Base-by-base conservation (phyloP, 1,284 basidiomycete species). In the Ustilago vetiveriae region DNA sequence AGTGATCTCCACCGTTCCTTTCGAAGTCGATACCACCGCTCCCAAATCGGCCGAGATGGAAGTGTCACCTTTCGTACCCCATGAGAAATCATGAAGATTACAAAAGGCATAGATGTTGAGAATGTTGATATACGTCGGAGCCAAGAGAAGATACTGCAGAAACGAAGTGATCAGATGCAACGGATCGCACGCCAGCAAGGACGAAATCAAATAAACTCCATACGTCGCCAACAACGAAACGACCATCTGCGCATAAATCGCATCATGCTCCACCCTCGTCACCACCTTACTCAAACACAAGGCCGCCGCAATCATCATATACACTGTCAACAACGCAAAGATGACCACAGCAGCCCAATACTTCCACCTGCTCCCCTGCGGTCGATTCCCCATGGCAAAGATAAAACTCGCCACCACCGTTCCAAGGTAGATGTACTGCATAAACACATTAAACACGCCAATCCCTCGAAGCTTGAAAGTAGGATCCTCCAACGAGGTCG, bases 321-420 rank as follows among this genome's bases (percentile, higher is more conserved):
- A 97, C 22, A 90, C 80, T 84, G 94, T 94, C 33, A 95, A 82
- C 6, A 90, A 60, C 7, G 90, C 90, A 65, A 96, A 88, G 55
- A 90, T 85, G 48, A 90, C 87, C 8, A 92, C 88, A 0, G 90
- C 89, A 3, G 88, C 84, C 76, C 88, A 89, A 84, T 96, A 97
- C 84, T 96, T 96, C 86, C 88, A 89, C 69, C 87, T 87, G 1
- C 91, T 92, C 87, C 92, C 90, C 83, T 89, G 88, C 1, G 95
- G 95, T 65, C 93, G 89, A 82, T 98, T 98, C 5, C 96, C 95
- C 91, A 98, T 94, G 0, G 92, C 91, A 82, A 98, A 91, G 17
- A 98, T 86, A 85, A 98, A 97, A 74, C 90, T 91, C 0, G 91
- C 89, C 16, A 94, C 86, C 16, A 97, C 86, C 32, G 92, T 87